Conservation (phyloP, 331 rosid genomes). For the Spiraea crenata region DNA sequence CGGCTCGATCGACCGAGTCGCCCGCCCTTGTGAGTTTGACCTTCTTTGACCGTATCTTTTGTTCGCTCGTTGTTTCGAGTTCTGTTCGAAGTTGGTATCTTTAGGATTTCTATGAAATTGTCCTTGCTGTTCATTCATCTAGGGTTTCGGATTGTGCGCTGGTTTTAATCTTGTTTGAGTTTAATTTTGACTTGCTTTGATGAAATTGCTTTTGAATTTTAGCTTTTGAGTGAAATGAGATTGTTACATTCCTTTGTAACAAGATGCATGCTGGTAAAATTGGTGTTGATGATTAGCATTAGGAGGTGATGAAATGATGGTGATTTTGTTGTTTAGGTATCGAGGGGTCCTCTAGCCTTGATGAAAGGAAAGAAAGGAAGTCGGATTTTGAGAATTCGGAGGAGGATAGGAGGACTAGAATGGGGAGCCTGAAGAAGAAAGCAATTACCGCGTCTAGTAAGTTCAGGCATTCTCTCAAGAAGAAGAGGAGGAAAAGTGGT, state of each 20-base stretch:
- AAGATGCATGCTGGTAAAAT: too few species aligned
- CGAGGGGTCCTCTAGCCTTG: slow-evolving; percentile 67
- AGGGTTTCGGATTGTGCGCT: background rate
- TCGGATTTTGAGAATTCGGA: slow-evolving; percentile 78
- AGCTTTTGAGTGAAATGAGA: background rate
- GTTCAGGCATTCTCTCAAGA: slow-evolving; percentile 77
- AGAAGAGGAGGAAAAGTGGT: slow-evolving; percentile 57
- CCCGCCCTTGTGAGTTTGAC: slow-evolving; percentile 55
- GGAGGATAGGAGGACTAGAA: slow-evolving; percentile 71
- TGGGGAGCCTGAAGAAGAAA: slow-evolving; percentile 70
- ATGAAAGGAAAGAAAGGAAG: slow-evolving; percentile 67
- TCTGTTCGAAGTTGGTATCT: background rate
- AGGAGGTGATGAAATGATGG: slow-evolving; percentile 11
- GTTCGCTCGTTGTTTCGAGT: background rate
- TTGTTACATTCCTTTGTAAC: background rate
- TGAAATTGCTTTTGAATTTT: background rate
- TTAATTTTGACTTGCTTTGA: background rate
- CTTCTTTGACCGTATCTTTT: background rate
- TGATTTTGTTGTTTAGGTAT: slow-evolving; percentile 44
- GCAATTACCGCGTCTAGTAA: slow-evolving; percentile 83
- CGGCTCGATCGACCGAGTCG: slow-evolving; percentile 75
- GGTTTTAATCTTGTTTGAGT: background rate
- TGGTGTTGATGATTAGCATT: background rate
- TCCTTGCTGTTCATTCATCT: background rate
- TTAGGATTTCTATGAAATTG: background rate